Evolutionary conservation across 805 yeast species (phyloP), one percentile per base, ranked within the genome.

Genomic region (Candida silvatica): DNA sequence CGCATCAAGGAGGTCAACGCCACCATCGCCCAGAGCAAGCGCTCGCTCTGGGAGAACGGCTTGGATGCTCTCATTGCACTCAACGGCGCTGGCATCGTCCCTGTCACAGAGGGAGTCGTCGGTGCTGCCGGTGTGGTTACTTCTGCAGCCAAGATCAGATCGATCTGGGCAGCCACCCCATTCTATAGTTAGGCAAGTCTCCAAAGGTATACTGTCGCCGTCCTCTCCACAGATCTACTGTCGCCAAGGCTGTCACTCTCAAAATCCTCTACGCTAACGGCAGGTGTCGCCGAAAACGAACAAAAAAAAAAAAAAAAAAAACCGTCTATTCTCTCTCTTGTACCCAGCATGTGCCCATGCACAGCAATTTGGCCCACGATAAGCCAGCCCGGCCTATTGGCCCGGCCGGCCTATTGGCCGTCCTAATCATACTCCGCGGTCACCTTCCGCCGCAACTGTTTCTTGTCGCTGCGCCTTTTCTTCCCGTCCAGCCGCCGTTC

Each of bases 41-140:
- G 12, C 12, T 83, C 77, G 59, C 61, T 85, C 40, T 58, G 80
- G 20, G 83, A 90, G 84, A 90, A 86, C 54, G 54, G 70, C 8
- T 68, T 81, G 41, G 97, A 88, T 59, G 53, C 73, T 43, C 66
- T 81, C 42, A 79, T 88, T 49, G 94, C 92, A 9, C 62, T 79
- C 52, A 77, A 81, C 57, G 72, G 77, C 36, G 69, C 83, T 57
- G 67, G 71, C 38, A 61, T 65, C 58, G 62, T 81, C 47, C 66
- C 66, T 46, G 63, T 75, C 48, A 74, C 77, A 53, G 96, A 88
- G 47, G 92, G 94, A 33, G 67, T 77, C 28, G 73, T 86, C 34
- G 96, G 94, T 25, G 61, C 78, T 38, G 86, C 92, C 26, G 97
- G 97, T 53, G 69, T 81, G 18, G 61, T 83, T 39, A 86, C 97